Evolutionary conservation across 164 flowering plant genomes (phyloP).

Genomic region (Sextonia rubra): DNA sequence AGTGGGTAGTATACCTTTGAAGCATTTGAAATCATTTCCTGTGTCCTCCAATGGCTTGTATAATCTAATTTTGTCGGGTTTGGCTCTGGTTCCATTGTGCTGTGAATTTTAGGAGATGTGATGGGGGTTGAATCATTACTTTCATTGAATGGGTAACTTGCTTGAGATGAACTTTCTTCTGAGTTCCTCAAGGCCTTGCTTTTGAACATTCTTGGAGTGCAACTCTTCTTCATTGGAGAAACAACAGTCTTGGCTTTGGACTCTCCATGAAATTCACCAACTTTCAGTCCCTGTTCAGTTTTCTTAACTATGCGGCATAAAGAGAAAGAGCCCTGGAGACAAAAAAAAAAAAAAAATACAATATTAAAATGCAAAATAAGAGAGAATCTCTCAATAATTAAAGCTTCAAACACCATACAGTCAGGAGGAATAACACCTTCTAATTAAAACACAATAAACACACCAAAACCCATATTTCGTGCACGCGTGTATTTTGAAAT

Average conservation of each 20-base stretch:
- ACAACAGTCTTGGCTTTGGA: slow-evolving; percentile 36
- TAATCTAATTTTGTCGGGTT: slow-evolving; percentile 21
- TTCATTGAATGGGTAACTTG: slow-evolving; percentile 25
- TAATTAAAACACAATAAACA: neutral
- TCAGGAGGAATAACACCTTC: neutral
- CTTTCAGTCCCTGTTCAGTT: slow-evolving; percentile 39
- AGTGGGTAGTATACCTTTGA: slow-evolving; percentile 19
- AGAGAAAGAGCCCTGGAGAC: slow-evolving; percentile 68
- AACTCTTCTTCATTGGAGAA: slow-evolving; percentile 29
- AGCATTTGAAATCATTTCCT: slow-evolving; percentile 58
- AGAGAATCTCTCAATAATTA: neutral
- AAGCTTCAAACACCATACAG: neutral
- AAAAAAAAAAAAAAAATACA: neutral
- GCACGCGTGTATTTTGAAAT: neutral
- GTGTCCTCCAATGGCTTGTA: slow-evolving; percentile 40
- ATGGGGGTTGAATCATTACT: slow-evolving; percentile 46
- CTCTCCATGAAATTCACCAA: slow-evolving; percentile 29
- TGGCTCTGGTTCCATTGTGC: slow-evolving; percentile 24
- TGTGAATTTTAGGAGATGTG: slow-evolving; percentile 37
- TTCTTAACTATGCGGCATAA: slow-evolving; percentile 74
- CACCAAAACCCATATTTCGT: neutral
- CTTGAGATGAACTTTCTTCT: slow-evolving; percentile 27
- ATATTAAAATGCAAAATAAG: neutral
- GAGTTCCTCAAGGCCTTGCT: slow-evolving; percentile 32
- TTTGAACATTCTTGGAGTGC: slow-evolving; percentile 16